Base-by-base conservation (phyloP, 2,329 filamentous ascomycete species). In the Penicillium brasilianum region DNA sequence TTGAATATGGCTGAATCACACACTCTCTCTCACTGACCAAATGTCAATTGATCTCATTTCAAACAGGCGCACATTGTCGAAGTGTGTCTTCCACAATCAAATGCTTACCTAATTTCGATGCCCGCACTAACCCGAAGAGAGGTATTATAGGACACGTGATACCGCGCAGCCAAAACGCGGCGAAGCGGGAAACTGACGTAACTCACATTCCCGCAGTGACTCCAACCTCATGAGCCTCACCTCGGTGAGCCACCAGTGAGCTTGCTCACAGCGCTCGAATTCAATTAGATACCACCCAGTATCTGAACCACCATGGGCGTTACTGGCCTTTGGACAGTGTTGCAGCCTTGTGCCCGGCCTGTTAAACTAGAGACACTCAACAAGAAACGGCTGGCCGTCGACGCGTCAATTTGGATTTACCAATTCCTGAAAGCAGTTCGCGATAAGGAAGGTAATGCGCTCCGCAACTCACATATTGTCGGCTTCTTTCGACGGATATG, bases 361-460 rank as follows among this genome's bases (percentile, higher is more conserved):
- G 96, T 96, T 65, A 97, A 97, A 77, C 90, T 99, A 70, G 93
- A 96, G 71, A 97, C 94, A 14, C 88, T 99, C 62, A 98, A 98
- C 77, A 92, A 91, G 69, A 97, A 97, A 80, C 92, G 95, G 16
- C 90, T 99, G 53, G 96, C 95, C 50, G 92, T 99, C 68, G 95
- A 99, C 80, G 95, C 96, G 60, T 97, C 93, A 13, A 99, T 99
- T 75, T 99, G 95, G 95, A 98, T 99, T 71, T 99, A 99, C 83
- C 95, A 99, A 75, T 99, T 99, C 73, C 87, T 99, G 71, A 99
- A 99, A 81, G 95, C 96, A 10, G 95, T 99, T 11, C 93, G 95
- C 71, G 95, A 99, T 80, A 97, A 98, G 73, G 95, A 99, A 78
- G 95, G 95, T 57, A 97, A 99, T 74, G 95, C 95, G 1, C 84